phyloP scores from a whole-genome alignment of 805 yeast genomes.

The Candida morakotiae region DNA sequence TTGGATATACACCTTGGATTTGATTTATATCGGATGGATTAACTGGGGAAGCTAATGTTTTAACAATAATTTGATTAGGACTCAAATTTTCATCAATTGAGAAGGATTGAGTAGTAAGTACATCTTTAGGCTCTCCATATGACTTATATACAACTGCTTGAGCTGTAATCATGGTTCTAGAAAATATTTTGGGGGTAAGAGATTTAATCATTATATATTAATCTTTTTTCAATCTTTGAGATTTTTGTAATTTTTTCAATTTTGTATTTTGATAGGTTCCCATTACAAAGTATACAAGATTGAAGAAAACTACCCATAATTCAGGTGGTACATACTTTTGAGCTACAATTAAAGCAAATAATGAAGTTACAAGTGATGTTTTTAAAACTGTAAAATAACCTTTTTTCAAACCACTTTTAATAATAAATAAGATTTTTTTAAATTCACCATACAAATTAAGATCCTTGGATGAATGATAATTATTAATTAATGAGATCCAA shows the following conservation, averaged over 20 bases:
- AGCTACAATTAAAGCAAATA: slow-evolving; percentile 48
- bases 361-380: slow-evolving; percentile 52
- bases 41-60: slow-evolving; percentile 37
- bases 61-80: slow-evolving; percentile 29
- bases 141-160: slow-evolving; percentile 63
- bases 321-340: slow-evolving; percentile 56
- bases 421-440: slow-evolving; percentile 14
- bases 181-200: not conserved
- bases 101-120: slow-evolving; percentile 48
- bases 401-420: slow-evolving; percentile 31
- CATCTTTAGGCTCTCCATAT: slow-evolving; percentile 66
- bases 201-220: not conserved
- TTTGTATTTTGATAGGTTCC: slow-evolving; percentile 61
- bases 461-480: slow-evolving; percentile 15
- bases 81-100: slow-evolving; percentile 42
- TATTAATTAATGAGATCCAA: slow-evolving; percentile 51
- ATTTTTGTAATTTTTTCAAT: slow-evolving; percentile 36
- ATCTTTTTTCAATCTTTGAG: slow-evolving; percentile 3
- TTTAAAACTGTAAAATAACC: slow-evolving; percentile 45
- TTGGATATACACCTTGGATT: slow-evolving; percentile 44
- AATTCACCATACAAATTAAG: slow-evolving; percentile 12
- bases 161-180: slow-evolving; percentile 43
- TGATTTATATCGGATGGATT: slow-evolving; percentile 46
- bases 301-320: slow-evolving; percentile 63
- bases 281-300: slow-evolving; percentile 51